Conservation (phyloP, 352 stramenopile species). For the Pythium apleroticum region DNA sequence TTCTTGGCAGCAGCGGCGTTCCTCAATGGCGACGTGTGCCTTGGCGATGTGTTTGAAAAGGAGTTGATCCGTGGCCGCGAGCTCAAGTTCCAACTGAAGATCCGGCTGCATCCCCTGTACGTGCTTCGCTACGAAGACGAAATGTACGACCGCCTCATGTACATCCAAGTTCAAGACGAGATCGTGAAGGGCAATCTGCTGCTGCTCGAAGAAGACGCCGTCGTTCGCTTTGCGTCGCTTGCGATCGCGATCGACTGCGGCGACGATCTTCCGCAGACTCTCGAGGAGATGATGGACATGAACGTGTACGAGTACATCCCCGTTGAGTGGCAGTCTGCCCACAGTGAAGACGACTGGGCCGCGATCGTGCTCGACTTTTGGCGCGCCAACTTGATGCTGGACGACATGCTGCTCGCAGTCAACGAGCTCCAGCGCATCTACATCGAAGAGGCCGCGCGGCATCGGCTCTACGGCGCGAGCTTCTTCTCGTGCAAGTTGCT, state of each 20-base stretch:
- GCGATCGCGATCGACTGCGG: slow-evolving; percentile 82
- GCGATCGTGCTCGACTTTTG: slow-evolving; percentile 66
- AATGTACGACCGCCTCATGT: slow-evolving; percentile 82
- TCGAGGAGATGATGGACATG: slow-evolving; percentile 67
- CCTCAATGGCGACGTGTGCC: slow-evolving; percentile 77
- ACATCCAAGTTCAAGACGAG: slow-evolving; percentile 92
- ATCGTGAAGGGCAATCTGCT: slow-evolving; percentile 88
- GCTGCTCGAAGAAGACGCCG: slow-evolving; percentile 72
- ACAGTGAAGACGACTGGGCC: slow-evolving; percentile 83
- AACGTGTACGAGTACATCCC: slow-evolving; percentile 88
- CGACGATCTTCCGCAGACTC: slow-evolving; percentile 48
- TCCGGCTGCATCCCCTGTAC: slow-evolving; percentile 85
- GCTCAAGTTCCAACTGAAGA: slow-evolving; percentile 93
- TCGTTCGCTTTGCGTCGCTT: slow-evolving; percentile 74
- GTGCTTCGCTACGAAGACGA: slow-evolving; percentile 82
- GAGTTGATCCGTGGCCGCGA: slow-evolving; percentile 86
- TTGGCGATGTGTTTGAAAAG: slow-evolving; percentile 92
- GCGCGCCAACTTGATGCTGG: slow-evolving; percentile 47
- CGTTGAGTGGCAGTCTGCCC: slow-evolving; percentile 60
- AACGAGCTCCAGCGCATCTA: slow-evolving; percentile 81
- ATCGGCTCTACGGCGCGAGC: slow-evolving; percentile 83
- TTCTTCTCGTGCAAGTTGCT: slow-evolving; percentile 87
- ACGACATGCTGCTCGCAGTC: slow-evolving; percentile 32
- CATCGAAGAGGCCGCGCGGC: slow-evolving; percentile 77
- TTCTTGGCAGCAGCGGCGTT: slow-evolving; percentile 79